phyloP scores from a whole-genome alignment of 371 early-diverging fungal species.

The Syncephalastrum sp. region DNA sequence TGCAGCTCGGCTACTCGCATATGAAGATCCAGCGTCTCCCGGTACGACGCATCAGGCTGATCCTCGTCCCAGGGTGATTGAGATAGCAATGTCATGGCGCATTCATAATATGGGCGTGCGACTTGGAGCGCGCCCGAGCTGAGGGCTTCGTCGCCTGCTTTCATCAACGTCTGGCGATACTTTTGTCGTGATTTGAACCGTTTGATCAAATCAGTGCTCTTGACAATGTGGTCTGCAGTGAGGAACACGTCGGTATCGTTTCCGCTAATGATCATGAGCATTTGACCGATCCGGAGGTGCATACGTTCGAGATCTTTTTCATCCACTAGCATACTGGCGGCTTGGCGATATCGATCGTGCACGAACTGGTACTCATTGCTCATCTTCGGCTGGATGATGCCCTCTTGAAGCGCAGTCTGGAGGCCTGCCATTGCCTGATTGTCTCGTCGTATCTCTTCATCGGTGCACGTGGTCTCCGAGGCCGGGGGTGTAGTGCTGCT shows the following conservation, averaged over 20 bases:
- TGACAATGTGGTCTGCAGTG: slow-evolving; percentile 42
- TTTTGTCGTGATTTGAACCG: slow-evolving; percentile 15
- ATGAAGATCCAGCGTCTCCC: slow-evolving; percentile 37
- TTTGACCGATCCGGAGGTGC: slow-evolving; percentile 41
- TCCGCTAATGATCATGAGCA: slow-evolving; percentile 28
- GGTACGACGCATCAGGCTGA: slow-evolving; percentile 27
- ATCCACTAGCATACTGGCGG: slow-evolving; percentile 34
- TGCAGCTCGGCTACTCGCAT: slow-evolving; percentile 31
- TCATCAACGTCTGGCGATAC: slow-evolving; percentile 29
- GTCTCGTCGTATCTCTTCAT: slow-evolving; percentile 7
- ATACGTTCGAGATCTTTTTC: slow-evolving; percentile 27
- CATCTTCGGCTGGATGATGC: slow-evolving; percentile 32
- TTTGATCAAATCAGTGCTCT: slow-evolving; percentile 29
- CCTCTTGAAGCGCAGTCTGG: slow-evolving; percentile 38
- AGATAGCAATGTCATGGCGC: slow-evolving; percentile 26
- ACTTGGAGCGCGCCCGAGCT: slow-evolving; percentile 37
- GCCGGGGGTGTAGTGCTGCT: not conserved
- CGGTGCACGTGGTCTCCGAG: not conserved
- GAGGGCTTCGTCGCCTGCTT: slow-evolving; percentile 36
- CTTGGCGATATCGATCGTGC: slow-evolving; percentile 46
- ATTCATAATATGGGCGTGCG: slow-evolving; percentile 25
- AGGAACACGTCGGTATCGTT: slow-evolving; percentile 24
- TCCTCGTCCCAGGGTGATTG: slow-evolving; percentile 27
- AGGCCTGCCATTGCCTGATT: slow-evolving; percentile 34
- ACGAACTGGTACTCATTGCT: slow-evolving; percentile 37